Evolutionary conservation across 345 rosid genomes (phyloP), one percentile per base, ranked within the genome.

Genomic region (Geranium rotundifolium): DNA sequence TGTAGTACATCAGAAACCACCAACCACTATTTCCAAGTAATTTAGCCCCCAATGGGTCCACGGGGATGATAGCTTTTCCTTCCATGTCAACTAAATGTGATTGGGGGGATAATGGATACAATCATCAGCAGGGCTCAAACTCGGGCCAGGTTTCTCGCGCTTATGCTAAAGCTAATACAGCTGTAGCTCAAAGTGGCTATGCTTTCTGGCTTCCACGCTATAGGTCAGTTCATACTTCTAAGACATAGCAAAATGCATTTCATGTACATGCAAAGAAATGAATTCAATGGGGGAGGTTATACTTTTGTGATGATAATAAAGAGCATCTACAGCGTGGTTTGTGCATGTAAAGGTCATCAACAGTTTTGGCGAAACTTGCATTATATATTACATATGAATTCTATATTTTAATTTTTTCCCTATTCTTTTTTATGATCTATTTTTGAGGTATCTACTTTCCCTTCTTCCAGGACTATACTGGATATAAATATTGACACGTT

Each of bases 401-500:
- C 63, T 57, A 20, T 18, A 19, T 57, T 29, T 57, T 15, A 19
- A 20, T 27, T 34, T 3, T 29, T 55, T 63, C 10, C 27, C 58
- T 59, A 17, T 56, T 69, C 57, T 19, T 54, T 23, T 61, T 39
- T 37, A 63, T 63, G 58, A 58, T 50, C 60, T 66, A 31, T 34
- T 30, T 58, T 2, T 56, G 20, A 61, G 18, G 29, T 49, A 46
- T 7, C 29, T 19, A 4, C 5, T 59, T 41, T 69, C 58, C 4
- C 23, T 80, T 54, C 27, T 46, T 59, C 66, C 75, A 87, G 92
- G 81, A 78, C 68, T 60, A 77, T 77, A 69, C 63, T 80, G 55
- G 81, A 85, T 71, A 78, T 84, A 4, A 65, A 84, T 69, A 69
- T 68, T 63, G 72, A 82, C 72, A 64, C 75, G 27, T 77, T 84